Evolutionary conservation across 2,329 filamentous ascomycete genomes (phyloP).

Genomic region (Zymoseptoria ardabiliae): DNA sequence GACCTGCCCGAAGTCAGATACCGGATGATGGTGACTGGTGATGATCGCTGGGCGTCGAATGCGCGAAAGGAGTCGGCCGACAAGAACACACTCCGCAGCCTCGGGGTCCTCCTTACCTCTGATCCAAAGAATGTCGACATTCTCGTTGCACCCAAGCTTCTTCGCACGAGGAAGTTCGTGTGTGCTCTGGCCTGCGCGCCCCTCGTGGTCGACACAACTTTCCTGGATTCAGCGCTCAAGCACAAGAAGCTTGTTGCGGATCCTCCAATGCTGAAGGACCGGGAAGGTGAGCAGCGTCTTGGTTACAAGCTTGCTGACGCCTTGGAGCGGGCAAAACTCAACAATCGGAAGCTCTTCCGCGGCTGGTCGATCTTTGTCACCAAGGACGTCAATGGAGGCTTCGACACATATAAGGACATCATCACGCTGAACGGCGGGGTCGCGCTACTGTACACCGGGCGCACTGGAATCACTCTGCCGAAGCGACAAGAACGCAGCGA

Average conservation of each 20-base stretch:
- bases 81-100: slow-evolving; percentile 70
- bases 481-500: slow-evolving; percentile 47
- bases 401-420: slow-evolving; percentile 78
- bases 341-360: slow-evolving; percentile 67
- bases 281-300: slow-evolving; percentile 63
- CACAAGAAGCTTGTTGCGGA: slow-evolving; percentile 54
- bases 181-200: slow-evolving; percentile 77
- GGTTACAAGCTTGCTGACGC: slow-evolving; percentile 62
- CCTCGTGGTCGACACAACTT: slow-evolving; percentile 66
- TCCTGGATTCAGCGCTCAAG: slow-evolving; percentile 70
- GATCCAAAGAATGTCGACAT: slow-evolving; percentile 74
- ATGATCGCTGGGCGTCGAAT: slow-evolving; percentile 71
- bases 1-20: slow-evolving; percentile 59
- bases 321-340: slow-evolving; percentile 62
- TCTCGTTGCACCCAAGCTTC: slow-evolving; percentile 75
- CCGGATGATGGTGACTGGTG: slow-evolving; percentile 75
- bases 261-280: slow-evolving; percentile 60
- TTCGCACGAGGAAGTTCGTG: slow-evolving; percentile 91
- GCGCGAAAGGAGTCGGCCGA: slow-evolving; percentile 70
- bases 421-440: slow-evolving; percentile 81
- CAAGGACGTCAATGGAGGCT: slow-evolving; percentile 68
- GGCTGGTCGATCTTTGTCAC: slow-evolving; percentile 80
- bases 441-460: slow-evolving; percentile 64
- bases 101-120: slow-evolving; percentile 78
- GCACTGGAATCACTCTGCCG: slow-evolving; percentile 54